phyloP scores from a whole-genome alignment of 257 asterid genomes.

The Schizonepeta tenuifolia region DNA sequence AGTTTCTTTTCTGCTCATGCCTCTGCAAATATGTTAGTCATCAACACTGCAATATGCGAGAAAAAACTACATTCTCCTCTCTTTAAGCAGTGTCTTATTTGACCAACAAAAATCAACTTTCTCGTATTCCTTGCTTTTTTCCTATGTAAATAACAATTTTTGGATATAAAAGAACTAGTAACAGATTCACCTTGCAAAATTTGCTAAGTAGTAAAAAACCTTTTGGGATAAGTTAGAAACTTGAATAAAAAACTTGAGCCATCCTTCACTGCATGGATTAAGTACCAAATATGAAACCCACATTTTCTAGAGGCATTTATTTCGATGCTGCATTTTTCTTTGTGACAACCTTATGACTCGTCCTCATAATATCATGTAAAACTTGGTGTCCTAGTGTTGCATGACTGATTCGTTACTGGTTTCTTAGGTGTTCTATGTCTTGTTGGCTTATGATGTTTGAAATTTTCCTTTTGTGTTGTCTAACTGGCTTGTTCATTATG shows the following conservation, averaged over 20 bases:
- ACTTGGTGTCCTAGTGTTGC: not conserved
- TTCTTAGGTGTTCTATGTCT: constrained; percentile 3
- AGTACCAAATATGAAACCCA: not conserved
- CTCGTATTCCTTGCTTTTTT: not conserved
- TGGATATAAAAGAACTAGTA: not conserved
- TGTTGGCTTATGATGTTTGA: not conserved
- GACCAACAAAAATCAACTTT: not conserved
- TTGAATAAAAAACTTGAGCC: not conserved
- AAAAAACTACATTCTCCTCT: not conserved
- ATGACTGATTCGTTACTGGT: not conserved
- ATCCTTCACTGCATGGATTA: not conserved
- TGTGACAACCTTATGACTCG: not conserved
- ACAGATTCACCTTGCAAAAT: not conserved
- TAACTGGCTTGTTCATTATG: constrained; percentile 10
- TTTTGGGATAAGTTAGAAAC: not conserved
- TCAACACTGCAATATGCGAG: not conserved
- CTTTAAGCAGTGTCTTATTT: not conserved
- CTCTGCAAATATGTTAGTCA: not conserved
- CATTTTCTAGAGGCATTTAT: too few relatives aligned
- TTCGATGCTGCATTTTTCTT: constrained; percentile 16
- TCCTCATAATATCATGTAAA: not conserved
- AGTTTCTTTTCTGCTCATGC: constrained; percentile 3
- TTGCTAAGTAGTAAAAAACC: not conserved
- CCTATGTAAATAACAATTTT: not conserved
- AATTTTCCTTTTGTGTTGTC: not conserved